Conservation (phyloP, 2,329 filamentous ascomycete species). For the Paecilomyces sp. region DNA sequence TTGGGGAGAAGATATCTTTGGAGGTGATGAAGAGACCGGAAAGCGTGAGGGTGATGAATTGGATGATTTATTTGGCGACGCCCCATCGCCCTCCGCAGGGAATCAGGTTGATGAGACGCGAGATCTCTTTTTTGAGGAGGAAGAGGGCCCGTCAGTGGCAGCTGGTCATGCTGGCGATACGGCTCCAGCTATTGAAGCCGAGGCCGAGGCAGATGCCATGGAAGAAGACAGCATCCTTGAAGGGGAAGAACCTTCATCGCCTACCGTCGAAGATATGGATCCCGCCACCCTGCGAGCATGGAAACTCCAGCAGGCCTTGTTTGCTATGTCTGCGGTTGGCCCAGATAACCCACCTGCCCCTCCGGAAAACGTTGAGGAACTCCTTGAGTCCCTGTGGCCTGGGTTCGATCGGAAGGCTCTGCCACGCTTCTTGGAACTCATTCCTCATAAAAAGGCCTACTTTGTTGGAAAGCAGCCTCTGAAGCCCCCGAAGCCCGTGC, state of each 20-base stretch:
- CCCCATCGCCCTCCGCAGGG: slow-evolving; percentile 25
- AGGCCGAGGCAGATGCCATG: slow-evolving; percentile 19
- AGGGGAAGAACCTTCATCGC: slow-evolving; percentile 19
- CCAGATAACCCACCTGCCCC: slow-evolving; percentile 60
- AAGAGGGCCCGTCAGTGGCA: slow-evolving; percentile 9
- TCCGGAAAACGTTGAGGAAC: slow-evolving; percentile 65
- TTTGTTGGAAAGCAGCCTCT: slow-evolving; percentile 71
- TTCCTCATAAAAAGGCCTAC: slow-evolving; percentile 71
- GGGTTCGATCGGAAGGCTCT: slow-evolving; percentile 68
- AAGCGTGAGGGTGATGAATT: slow-evolving; percentile 33
- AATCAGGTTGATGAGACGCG: slow-evolving; percentile 22
- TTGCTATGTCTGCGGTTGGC: slow-evolving; percentile 37
- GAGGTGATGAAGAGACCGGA: slow-evolving; percentile 12
- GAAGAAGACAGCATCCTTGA: slow-evolving; percentile 12
- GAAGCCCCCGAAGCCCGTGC: slow-evolving; percentile 73
- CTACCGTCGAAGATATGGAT: slow-evolving; percentile 33
- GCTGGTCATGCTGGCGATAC: slow-evolving; percentile 2
- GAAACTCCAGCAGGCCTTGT: slow-evolving; percentile 40
- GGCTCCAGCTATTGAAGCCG: slow-evolving; percentile 9
- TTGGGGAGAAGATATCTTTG: slow-evolving; percentile 18
- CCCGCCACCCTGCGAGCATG: slow-evolving; percentile 34
- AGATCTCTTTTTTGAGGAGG: slow-evolving; percentile 27
- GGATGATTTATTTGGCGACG: slow-evolving; percentile 45
- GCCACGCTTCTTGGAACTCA: slow-evolving; percentile 72
- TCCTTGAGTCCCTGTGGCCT: slow-evolving; percentile 74